Conservation (phyloP, 2,329 filamentous ascomycete species). For the Ramularia collo-cygni region DNA sequence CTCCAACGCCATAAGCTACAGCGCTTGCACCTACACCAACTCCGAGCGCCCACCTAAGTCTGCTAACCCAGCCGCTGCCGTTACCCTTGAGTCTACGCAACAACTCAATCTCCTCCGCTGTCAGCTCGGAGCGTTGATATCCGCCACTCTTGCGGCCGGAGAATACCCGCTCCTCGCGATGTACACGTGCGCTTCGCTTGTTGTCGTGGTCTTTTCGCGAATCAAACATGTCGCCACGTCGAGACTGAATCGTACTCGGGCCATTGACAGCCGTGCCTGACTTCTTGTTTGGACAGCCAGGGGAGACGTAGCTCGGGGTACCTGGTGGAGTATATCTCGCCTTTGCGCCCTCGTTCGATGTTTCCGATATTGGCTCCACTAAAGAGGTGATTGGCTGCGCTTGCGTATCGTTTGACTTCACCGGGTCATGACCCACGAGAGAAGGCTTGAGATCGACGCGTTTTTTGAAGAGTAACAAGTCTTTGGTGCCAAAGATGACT, state of each 20-base stretch:
- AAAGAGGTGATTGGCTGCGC: conserved; percentile 5
- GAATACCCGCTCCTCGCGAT: conserved; percentile 43
- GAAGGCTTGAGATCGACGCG: conserved; percentile 33
- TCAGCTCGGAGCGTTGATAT: conserved; percentile 6
- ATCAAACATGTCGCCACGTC: conserved; percentile 27
- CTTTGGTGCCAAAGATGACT: conserved; percentile 55
- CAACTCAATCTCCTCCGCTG: conserved; percentile 23
- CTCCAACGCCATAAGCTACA: conserved; percentile 52
- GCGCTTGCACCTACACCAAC: conserved; percentile 51
- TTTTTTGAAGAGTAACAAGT: conserved; percentile 62
- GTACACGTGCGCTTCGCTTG: conserved; percentile 40
- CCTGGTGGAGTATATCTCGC: conserved; percentile 59
- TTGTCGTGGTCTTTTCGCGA: conserved; percentile 28
- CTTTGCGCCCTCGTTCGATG: conserved; percentile 32
- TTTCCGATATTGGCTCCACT: conserved; percentile 7
- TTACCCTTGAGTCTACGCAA: conserved; percentile 14
- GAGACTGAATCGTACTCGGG: conserved; percentile 1
- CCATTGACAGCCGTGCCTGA: background rate
- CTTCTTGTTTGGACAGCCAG: background rate
- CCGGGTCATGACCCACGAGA: conserved; percentile 20
- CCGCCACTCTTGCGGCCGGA: conserved; percentile 33
- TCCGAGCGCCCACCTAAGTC: conserved; percentile 39
- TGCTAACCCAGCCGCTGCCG: conserved; percentile 13
- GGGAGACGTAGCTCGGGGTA: conserved; percentile 9
- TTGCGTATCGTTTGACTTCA: conserved; percentile 10